Evolutionary conservation across 2,329 filamentous ascomycete genomes (phyloP), one percentile per base, ranked within the genome.

Genomic region (Ceratocystis papillata): DNA sequence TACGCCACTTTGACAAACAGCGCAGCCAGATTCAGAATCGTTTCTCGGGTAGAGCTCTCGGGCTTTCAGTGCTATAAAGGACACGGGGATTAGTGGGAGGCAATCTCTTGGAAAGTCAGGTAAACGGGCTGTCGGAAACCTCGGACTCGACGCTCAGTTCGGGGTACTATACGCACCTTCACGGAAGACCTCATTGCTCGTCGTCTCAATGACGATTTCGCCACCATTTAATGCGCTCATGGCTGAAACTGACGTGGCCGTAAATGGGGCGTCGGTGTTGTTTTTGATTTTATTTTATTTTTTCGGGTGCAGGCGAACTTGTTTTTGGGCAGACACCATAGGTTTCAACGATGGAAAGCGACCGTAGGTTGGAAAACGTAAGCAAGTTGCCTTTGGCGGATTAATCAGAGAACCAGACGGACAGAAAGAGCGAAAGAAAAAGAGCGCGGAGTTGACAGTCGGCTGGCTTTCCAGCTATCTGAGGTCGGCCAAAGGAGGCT

Each of bases 401-500:
- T 4, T 41, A 3, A 12, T 10, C 10, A 12, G 37, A 41, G 37
- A 41, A 12, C 10, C 3, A 12, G 37, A 12, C 3, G 10, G 37
- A 41, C 37, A 2, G 37, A 12, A 41, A 12, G 37, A 41, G 8
- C 37, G 37, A 41, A 41, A 41, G 8, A 12, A 41, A 37, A 41
- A 41, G 37, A 41, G 37, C 37, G 37, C 37, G 10, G 2, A 41
- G 37, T 37, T 37, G 33, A 41, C 12, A 41, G 48, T 53, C 48
- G 48, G 20, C 8, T n/a, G 5, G 48, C 79, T 77, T 41, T 76
- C 78, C 79, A 79, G 78, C 78, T 80, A 78, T 62, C 60, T 45
- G 60, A 45, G 30, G 37, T 62, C 5, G 44, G 20, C 37, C 20
- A 17, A 20, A 28, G 15, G 44, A 45, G 60, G 37, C 44, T 8